Base-by-base conservation (phyloP, 176 grass and related monocot genomes). In the Phoenix roebelenii region DNA sequence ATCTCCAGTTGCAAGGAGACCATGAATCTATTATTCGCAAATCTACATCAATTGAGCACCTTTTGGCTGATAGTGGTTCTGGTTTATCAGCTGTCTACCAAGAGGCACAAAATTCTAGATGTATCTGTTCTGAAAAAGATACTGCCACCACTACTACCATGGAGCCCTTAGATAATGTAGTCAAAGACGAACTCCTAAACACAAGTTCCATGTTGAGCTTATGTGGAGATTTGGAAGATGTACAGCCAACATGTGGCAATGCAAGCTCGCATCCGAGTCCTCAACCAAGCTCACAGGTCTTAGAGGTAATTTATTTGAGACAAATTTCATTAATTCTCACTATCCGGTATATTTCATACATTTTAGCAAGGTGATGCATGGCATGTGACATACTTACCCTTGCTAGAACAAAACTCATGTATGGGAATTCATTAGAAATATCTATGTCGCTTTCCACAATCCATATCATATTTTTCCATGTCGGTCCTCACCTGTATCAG, bases 281-380 rank as follows among this genome's bases (percentile, higher is more conserved):
- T 61, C n/a, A 4, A 7, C 0, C n/a, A 22, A 63, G 18, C 24
- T 54, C 52, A 63, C 80, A 74, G 72, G 57, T 58, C 49, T 76
- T 66, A n/a, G 67, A 90, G 92, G 92, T 91, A 90, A 89, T 49
- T 49, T 44, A 44, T 44, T 44, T 2, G 10, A 12, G 10, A 12
- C 2, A 44, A 44, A 9, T 44, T 44, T 12, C 35, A 44, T 44
- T 44, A 44, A 44, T 44, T 44, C 35, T 44, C 35, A 12, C 9
- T 44, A 14, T 44, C 35, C 35, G 3, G 35, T 44, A 39, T 39
- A 2, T 44, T 14, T 44, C 35, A 44, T 44, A 14, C 10, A 9
- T 12, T 14, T 44, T 44, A 44, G 35, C 10, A 44, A 44, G 35
- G 35, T 10, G 35, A 44, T 44, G 35, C 35, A 44, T 44, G 35